These are phyloP conservation scores for Geotrichum fermentans DNA, from an alignment of 1,139 yeast species.

Conservation along the genomic window DNA sequence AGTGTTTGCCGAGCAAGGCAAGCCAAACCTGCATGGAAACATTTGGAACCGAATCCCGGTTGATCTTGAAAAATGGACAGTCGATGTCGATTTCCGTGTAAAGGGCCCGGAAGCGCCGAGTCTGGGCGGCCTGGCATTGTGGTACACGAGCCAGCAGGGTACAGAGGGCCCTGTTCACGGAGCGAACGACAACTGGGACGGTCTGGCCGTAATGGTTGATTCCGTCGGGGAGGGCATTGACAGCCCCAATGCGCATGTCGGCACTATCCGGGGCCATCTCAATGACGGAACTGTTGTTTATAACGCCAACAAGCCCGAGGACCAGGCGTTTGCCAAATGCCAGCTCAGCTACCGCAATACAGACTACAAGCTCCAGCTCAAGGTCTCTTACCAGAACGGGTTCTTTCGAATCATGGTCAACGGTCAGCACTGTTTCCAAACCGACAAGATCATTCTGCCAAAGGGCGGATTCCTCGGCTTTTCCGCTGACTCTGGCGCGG, in stretches of 20 bases:
- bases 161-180: constrained; percentile 39
- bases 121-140: constrained; percentile 37
- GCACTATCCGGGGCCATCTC: constrained; percentile 40
- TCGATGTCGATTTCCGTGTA: constrained; percentile 33
- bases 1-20: constrained; percentile 28
- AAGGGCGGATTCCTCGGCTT: constrained; percentile 35
- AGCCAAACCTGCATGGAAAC: constrained; percentile 30
- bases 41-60: constrained; percentile 35
- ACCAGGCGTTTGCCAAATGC: constrained; percentile 38
- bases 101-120: constrained; percentile 36
- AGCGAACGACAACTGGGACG: constrained; percentile 39
- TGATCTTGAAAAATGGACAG: constrained; percentile 36
- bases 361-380: constrained; percentile 31
- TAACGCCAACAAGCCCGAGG: constrained; percentile 20
- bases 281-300: constrained; percentile 37
- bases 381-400: constrained; percentile 35
- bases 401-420: constrained; percentile 38
- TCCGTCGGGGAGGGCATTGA: constrained; percentile 22
- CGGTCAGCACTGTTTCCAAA: constrained; percentile 38
- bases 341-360: constrained; percentile 38
- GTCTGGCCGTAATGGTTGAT: constrained; percentile 39
- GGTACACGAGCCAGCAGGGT: constrained; percentile 34
- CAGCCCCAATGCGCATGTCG: constrained; percentile 29
- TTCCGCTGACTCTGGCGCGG: constrained; percentile 35
- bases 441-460: constrained; percentile 35